phyloP scores from a whole-genome alignment of 1,284 basidiomycete species.

The Amylostereum areolatum region DNA sequence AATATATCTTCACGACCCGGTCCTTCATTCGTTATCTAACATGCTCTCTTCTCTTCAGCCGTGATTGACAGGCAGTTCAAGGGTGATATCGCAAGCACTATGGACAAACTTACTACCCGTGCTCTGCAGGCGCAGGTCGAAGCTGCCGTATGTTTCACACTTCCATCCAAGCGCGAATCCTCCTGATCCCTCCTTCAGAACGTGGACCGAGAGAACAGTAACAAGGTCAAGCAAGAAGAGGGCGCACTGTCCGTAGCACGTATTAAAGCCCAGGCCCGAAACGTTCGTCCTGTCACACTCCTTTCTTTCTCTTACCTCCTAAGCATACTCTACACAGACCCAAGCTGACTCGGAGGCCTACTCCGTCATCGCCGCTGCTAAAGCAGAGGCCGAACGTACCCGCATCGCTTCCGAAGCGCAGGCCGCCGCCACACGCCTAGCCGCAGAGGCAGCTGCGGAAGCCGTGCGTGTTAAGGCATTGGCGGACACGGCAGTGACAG shows the following conservation, averaged over 20 bases:
- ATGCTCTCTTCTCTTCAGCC: conserved; percentile 31
- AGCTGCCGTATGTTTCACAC: conserved; percentile 53
- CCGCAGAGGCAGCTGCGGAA: conserved; percentile 68
- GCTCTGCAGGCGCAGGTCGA: conserved; percentile 80
- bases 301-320: neutral
- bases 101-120: conserved; percentile 78
- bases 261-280: conserved; percentile 64
- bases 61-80: conserved; percentile 83
- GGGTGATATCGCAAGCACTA: conserved; percentile 73
- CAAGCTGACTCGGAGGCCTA: conserved; percentile 73
- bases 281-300: conserved; percentile 28
- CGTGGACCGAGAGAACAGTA: conserved; percentile 78
- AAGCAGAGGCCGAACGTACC: conserved; percentile 63
- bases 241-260: conserved; percentile 68
- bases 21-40: neutral
- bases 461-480: conserved; percentile 58
- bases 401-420: conserved; percentile 70
- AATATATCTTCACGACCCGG: conserved; percentile 15
- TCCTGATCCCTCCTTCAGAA: conserved; percentile 48
- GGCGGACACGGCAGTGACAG: conserved; percentile 54
- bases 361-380: conserved; percentile 63
- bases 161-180: neutral
- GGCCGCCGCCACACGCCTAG: conserved; percentile 64
- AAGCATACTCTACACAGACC: conserved; percentile 35
- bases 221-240: conserved; percentile 79